These are phyloP conservation scores for Penicillium olsonii DNA, from an alignment of 2,329 filamentous ascomycete genomes.

Conservation along the genomic window DNA sequence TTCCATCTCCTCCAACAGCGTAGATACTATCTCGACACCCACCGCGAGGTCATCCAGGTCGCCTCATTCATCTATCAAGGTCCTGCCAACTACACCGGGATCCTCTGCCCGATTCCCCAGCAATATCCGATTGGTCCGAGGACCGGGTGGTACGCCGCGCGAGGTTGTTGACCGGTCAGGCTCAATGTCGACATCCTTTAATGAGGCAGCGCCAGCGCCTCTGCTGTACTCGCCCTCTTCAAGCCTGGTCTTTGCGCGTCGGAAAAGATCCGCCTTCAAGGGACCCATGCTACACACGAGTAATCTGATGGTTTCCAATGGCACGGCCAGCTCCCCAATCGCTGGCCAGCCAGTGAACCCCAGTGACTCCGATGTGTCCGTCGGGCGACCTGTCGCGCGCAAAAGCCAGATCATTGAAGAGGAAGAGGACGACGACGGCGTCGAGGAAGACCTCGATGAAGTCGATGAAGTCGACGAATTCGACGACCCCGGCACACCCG, in stretches of 20 bases:
- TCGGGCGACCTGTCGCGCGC: constrained; percentile 31
- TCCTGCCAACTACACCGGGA: constrained; percentile 88
- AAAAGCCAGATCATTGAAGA: constrained; percentile 49
- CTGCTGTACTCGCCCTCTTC: constrained; percentile 43
- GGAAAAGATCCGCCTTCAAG: constrained; percentile 49
- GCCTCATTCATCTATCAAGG: constrained; percentile 88
- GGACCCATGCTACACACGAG: constrained; percentile 46
- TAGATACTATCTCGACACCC: constrained; percentile 67
- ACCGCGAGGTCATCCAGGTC: constrained; percentile 69
- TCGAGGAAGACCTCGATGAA: constrained; percentile 44
- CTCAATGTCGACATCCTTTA: constrained; percentile 36
- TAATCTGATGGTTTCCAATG: constrained; percentile 36
- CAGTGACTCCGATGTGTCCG: constrained; percentile 15
- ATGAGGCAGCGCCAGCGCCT: constrained; percentile 39
- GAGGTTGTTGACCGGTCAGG: constrained; percentile 28
- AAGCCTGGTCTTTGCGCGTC: constrained; percentile 48
- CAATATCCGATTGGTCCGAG: constrained; percentile 80
- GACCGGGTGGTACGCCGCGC: constrained; percentile 29
- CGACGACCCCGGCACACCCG: constrained; percentile 29
- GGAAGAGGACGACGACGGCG: constrained; percentile 43
- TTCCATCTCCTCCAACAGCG: constrained; percentile 81
- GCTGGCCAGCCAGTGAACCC: constrained; percentile 29
- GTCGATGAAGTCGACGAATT: constrained; percentile 47
- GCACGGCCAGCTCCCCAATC: constrained; percentile 36
- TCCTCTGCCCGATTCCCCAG: constrained; percentile 71